Conservation (phyloP, 371 early-diverging fungal genomes). For the Syncephalastrum racemosum region DNA sequence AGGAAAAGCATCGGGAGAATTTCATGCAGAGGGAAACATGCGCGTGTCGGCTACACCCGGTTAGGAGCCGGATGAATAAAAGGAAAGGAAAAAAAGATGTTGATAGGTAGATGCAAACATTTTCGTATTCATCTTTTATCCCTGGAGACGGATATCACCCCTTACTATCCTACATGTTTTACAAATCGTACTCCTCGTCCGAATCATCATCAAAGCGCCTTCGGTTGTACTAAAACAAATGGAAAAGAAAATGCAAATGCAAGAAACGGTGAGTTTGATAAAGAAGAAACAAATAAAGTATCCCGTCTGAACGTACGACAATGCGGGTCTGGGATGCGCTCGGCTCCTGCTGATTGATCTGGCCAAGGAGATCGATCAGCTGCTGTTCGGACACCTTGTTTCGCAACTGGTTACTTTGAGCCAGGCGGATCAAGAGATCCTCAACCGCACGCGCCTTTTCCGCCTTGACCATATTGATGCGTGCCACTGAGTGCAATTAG, state of each 20-base stretch:
- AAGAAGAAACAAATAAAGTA: background rate
- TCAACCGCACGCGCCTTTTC: conserved; percentile 90
- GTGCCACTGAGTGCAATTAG: conserved; percentile 57
- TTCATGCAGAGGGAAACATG: too few species aligned
- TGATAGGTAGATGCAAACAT: too few species aligned
- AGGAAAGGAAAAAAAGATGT: too few species aligned
- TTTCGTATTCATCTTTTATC: too few species aligned
- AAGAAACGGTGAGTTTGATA: background rate
- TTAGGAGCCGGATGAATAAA: too few species aligned
- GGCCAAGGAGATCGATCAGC: conserved; percentile 82
- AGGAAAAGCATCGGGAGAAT: too few species aligned
- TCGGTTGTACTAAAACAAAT: conserved; percentile 53
- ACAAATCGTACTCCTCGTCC: conserved; percentile 70
- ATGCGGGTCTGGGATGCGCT: conserved; percentile 70
- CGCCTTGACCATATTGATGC: conserved; percentile 89
- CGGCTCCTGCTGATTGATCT: conserved; percentile 74
- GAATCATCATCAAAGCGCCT: conserved; percentile 63
- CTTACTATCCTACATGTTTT: conserved; percentile 11
- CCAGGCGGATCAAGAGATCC: conserved; percentile 88
- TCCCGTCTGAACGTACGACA: conserved; percentile 55
- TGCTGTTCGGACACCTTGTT: conserved; percentile 81
- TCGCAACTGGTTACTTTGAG: conserved; percentile 80
- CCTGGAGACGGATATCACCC: too few species aligned
- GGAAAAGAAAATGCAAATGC: conserved; percentile 1
- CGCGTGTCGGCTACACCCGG: too few species aligned